A percentile compares a stretch with the other conserved stretches of the same genome.
phyloP scores from a whole-genome alignment of 805 yeast genomes.

The Barnettozyma sucrosica region DNA sequence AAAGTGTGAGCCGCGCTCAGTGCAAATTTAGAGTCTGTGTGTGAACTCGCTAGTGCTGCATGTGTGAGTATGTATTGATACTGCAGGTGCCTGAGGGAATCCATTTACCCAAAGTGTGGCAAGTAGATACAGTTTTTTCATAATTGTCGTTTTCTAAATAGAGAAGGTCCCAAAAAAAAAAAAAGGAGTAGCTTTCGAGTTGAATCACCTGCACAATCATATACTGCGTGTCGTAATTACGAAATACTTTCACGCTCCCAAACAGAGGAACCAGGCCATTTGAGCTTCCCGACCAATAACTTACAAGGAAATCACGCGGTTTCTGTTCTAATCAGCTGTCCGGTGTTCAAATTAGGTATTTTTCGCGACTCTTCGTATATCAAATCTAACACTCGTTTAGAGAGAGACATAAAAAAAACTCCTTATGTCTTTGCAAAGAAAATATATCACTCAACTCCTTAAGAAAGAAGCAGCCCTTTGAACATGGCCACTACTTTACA shows the following conservation, averaged over 20 bases:
- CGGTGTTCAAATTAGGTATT: background rate
- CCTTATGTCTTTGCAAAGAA: background rate
- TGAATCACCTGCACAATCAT: too few relatives aligned
- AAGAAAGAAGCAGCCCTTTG: background rate
- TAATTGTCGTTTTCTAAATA: too few relatives aligned
- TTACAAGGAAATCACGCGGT: background rate
- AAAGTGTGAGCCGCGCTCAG: conserved; percentile 22
- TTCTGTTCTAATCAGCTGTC: background rate
- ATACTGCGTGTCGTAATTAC: too few relatives aligned
- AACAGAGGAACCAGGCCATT: too few relatives aligned
- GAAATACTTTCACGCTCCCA: too few relatives aligned
- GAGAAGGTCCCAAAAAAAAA: too few relatives aligned
- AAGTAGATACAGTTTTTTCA: too few relatives aligned
- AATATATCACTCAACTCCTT: background rate
- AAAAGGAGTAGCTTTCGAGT: too few relatives aligned
- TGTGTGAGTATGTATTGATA: conserved; percentile 3
- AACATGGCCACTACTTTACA: conserved; percentile 22
- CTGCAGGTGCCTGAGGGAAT: background rate
- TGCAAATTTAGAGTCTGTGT: background rate
- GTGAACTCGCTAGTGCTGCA: background rate
- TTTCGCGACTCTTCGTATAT: background rate
- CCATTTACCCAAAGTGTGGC: background rate
- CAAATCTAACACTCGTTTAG: background rate
- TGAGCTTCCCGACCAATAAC: background rate
- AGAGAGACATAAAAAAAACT: background rate